Conservation (phyloP, 2,329 filamentous ascomycete species). For the Trichoderma hamatum region DNA sequence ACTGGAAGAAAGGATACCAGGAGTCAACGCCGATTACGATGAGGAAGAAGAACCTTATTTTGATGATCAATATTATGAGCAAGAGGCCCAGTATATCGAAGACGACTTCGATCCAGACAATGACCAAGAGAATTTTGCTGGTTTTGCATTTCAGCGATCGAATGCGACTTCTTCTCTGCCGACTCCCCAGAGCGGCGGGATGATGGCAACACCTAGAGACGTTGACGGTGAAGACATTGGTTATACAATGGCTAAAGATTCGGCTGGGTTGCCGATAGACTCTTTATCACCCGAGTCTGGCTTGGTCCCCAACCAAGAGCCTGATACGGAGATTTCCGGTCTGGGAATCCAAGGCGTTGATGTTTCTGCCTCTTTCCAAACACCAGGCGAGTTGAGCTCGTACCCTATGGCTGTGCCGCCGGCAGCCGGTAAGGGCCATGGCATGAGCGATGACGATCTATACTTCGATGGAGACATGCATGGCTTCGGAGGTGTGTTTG, state of each 20-base stretch:
- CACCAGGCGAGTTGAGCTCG: neutral
- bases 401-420: conserved; percentile 25
- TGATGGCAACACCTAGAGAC: conserved; percentile 59
- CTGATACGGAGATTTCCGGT: conserved; percentile 38
- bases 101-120: conserved; percentile 52
- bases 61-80: conserved; percentile 36
- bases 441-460: conserved; percentile 59
- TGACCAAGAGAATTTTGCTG: conserved; percentile 63
- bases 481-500: conserved; percentile 51
- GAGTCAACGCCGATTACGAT: conserved; percentile 53
- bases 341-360: conserved; percentile 49
- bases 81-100: conserved; percentile 31
- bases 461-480: conserved; percentile 70
- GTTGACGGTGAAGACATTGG: conserved; percentile 57
- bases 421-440: conserved; percentile 24
- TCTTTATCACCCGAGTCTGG: conserved; percentile 21
- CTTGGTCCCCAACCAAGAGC: conserved; percentile 6
- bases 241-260: conserved; percentile 57
- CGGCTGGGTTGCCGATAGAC: conserved; percentile 34
- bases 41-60: conserved; percentile 46
- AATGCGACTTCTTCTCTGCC: conserved; percentile 53
- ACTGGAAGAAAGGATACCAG: conserved; percentile 68
- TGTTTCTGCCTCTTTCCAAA: conserved; percentile 26
- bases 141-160: conserved; percentile 61
- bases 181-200: conserved; percentile 53